A percentile compares a stretch with the other conserved stretches of the same genome.
Evolutionary conservation across 2,329 filamentous ascomycete genomes (phyloP).

Genomic region (Eutypa lata): DNA sequence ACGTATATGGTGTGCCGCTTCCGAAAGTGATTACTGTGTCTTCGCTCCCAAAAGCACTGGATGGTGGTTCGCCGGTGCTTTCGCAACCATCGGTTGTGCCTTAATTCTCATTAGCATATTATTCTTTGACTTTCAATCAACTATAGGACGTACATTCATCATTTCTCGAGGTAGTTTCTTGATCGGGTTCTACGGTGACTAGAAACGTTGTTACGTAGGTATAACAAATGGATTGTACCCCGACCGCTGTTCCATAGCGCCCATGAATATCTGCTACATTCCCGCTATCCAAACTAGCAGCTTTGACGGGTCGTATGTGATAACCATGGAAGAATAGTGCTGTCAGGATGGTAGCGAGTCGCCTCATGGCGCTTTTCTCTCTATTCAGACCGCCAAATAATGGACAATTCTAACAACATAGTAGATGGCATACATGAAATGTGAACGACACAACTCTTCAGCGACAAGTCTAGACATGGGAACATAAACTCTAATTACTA

Average conservation of each 20-base stretch:
- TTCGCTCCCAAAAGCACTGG: too few relatives aligned
- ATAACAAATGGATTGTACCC: conserved; percentile 11
- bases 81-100: too few relatives aligned
- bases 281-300: background rate
- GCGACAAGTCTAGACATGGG: too few relatives aligned
- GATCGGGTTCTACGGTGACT: background rate
- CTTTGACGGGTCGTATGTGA: background rate
- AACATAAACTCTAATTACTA: too few relatives aligned
- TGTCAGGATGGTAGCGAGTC: background rate
- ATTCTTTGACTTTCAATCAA: too few relatives aligned
- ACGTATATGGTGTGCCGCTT: too few relatives aligned
- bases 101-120: too few relatives aligned
- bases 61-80: background rate
- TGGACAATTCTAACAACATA: too few relatives aligned
- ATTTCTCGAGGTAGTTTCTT: background rate
- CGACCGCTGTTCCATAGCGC: background rate
- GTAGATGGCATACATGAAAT: background rate
- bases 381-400: too few relatives aligned
- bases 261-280: background rate
- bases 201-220: conserved; percentile 17
- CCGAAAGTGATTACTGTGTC: too few relatives aligned
- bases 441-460: too few relatives aligned
- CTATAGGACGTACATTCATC: background rate
- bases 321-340: background rate
- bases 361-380: background rate